phyloP scores from a whole-genome alignment of 2,329 filamentous ascomycete genomes.

The Trichophyton simii region DNA sequence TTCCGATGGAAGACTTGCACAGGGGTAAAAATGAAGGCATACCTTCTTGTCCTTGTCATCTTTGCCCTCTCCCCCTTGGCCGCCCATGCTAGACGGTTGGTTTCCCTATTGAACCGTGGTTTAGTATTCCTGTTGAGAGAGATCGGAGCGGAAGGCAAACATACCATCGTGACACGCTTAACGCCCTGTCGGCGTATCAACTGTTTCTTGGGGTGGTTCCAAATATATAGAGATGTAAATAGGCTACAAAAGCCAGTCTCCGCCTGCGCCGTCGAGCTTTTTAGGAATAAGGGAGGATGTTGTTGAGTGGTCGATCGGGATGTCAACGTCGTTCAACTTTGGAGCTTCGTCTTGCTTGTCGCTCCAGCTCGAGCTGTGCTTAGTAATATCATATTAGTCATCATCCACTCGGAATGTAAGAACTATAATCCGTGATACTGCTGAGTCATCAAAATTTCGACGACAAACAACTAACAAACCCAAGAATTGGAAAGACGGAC shows the following conservation, averaged over 20 bases:
- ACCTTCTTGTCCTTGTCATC: slow-evolving; percentile 94
- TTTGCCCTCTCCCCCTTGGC: slow-evolving; percentile 59
- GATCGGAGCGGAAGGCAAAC: slow-evolving; percentile 12
- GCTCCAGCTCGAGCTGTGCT: background rate
- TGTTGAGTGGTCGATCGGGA: background rate
- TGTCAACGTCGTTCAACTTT: background rate
- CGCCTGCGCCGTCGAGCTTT: background rate
- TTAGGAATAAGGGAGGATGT: background rate
- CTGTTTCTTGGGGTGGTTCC: background rate
- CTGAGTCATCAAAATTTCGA: too few relatives aligned
- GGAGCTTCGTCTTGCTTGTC: background rate
- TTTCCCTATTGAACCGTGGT: slow-evolving; percentile 30
- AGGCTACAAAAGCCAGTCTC: background rate
- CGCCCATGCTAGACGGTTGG: slow-evolving; percentile 69
- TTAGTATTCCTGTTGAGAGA: slow-evolving; percentile 15
- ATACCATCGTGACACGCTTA: slow-evolving; percentile 25
- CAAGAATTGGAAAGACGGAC: too few relatives aligned
- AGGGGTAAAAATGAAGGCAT: slow-evolving; percentile 10
- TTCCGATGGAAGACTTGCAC: background rate
- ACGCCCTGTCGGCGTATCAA: background rate
- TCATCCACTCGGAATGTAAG: background rate
- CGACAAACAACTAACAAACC: too few relatives aligned
- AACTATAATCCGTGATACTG: too few relatives aligned
- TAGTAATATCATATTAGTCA: background rate
- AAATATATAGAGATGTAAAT: background rate